Percentiles rank a stretch among this genome's conserved stretches.
phyloP scores from a whole-genome alignment of 2,329 filamentous ascomycete genomes.

The Teratosphaeria nubilosa region DNA sequence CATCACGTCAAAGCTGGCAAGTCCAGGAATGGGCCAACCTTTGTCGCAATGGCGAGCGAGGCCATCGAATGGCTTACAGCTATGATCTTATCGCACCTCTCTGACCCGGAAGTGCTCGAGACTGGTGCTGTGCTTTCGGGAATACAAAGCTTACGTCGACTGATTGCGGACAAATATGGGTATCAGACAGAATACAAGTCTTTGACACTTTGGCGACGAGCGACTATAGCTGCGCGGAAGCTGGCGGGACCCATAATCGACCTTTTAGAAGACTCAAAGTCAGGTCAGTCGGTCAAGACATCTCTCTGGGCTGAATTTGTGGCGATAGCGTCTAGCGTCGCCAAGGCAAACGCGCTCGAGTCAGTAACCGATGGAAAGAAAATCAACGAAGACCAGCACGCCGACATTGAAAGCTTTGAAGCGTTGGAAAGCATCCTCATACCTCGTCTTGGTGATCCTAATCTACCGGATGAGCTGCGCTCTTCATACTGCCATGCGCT shows the following conservation, averaged over 20 bases:
- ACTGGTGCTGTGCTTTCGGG: constrained; percentile 56
- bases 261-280: constrained; percentile 23
- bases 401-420: constrained; percentile 68
- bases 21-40: constrained; percentile 53
- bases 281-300: constrained; percentile 29
- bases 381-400: constrained; percentile 60
- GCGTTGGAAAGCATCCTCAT: constrained; percentile 63
- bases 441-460: constrained; percentile 56
- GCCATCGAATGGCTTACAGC: constrained; percentile 61
- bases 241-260: constrained; percentile 59
- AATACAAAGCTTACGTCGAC: constrained; percentile 55
- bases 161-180: constrained; percentile 70
- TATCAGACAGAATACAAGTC: constrained; percentile 64
- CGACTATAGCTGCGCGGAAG: constrained; percentile 59
- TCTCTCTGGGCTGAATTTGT: constrained; percentile 53
- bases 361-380: constrained; percentile 13
- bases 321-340: constrained; percentile 28
- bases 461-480: constrained; percentile 57
- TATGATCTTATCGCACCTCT: constrained; percentile 49
- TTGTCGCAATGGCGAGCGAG: constrained; percentile 78
- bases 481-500: constrained; percentile 63
- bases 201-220: constrained; percentile 66
- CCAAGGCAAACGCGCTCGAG: constrained; percentile 27
- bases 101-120: constrained; percentile 57
- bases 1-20: constrained; percentile 44